Percentiles rank a stretch among this genome's conserved stretches.
These are phyloP conservation scores for Osmanthus fragrans DNA, from an alignment of 257 asterid species.

Conservation along the genomic window DNA sequence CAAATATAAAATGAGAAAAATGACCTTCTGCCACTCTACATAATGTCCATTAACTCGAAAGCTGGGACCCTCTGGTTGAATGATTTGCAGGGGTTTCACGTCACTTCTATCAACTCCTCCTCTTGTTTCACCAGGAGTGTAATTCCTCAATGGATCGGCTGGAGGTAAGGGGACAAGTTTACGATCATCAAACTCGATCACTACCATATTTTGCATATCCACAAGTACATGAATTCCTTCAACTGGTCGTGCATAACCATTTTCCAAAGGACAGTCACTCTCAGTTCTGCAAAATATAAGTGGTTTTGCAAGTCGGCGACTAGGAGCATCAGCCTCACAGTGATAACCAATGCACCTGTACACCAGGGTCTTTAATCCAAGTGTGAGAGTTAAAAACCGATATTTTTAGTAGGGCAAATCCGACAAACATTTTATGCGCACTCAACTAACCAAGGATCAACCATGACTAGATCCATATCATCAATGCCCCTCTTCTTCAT, in stretches of 20 bases:
- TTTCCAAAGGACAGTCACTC: constrained; percentile 96
- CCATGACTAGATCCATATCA: constrained; percentile 99
- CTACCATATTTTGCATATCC: constrained; percentile 93
- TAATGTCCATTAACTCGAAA: constrained; percentile 76
- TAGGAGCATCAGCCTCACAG: constrained; percentile 92
- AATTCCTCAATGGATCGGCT: constrained; percentile 92
- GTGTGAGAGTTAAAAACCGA: constrained; percentile 11
- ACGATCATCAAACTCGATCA: constrained; percentile 92
- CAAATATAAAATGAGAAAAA: constrained; percentile 10
- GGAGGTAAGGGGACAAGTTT: constrained; percentile 94
- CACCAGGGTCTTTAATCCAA: constrained; percentile 24
- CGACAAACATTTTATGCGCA: constrained; percentile 12
- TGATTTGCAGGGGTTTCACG: constrained; percentile 79
- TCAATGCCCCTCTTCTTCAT: constrained; percentile 99
- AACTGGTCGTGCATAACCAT: constrained; percentile 97
- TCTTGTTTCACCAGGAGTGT: constrained; percentile 87
- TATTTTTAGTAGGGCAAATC: constrained; percentile 13
- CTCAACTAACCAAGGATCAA: constrained; percentile 85
- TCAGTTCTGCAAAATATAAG: constrained; percentile 91
- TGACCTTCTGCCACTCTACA: constrained; percentile 98
- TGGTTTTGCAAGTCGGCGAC: constrained; percentile 93
- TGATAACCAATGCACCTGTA: constrained; percentile 95
- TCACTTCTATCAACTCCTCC: constrained; percentile 98
- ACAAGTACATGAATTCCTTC: constrained; percentile 96
- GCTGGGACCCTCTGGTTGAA: constrained; percentile 99